phyloP scores from a whole-genome alignment of 805 yeast genomes.

The Dipodascopsis tothii region DNA sequence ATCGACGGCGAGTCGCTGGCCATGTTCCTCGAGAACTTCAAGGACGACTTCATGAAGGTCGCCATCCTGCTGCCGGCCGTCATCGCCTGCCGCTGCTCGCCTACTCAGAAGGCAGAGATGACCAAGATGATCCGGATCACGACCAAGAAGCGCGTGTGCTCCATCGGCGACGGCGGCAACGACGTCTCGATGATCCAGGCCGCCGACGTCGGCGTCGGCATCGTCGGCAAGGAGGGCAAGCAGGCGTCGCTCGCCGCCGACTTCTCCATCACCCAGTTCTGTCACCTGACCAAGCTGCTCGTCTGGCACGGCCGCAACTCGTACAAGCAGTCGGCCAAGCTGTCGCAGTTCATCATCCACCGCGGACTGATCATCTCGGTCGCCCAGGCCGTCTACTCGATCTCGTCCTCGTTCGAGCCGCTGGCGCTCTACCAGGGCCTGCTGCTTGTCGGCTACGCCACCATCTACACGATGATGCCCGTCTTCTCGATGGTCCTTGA shows the following conservation, averaged over 20 bases:
- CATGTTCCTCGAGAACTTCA: constrained; percentile 53
- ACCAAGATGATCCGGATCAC: constrained; percentile 68
- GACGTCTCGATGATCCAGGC: constrained; percentile 98
- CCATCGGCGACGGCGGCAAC: constrained; percentile 99
- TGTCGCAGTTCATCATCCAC: constrained; percentile 93
- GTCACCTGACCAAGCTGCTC: constrained; percentile 73
- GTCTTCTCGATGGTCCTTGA: constrained; percentile 89
- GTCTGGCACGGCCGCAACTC: constrained; percentile 98
- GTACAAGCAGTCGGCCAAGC: constrained; percentile 88
- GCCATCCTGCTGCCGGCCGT: constrained; percentile 83
- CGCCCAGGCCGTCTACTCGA: constrained; percentile 88
- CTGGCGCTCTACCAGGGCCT: constrained; percentile 91
- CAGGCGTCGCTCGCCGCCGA: constrained; percentile 98
- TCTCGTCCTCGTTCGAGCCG: constrained; percentile 83
- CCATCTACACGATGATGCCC: constrained; percentile 96
- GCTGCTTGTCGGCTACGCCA: constrained; percentile 97
- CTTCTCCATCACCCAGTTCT: constrained; percentile 86
- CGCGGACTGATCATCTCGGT: constrained; percentile 90
- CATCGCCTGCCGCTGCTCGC: constrained; percentile 97
- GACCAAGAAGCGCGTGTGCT: constrained; percentile 87
- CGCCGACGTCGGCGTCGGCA: constrained; percentile 98
- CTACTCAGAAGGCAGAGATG: constrained; percentile 96
- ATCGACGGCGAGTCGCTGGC: constrained; percentile 92
- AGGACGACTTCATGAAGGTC: constrained; percentile 65
- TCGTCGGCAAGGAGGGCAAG: constrained; percentile 96